These are phyloP conservation scores for Chrysosporium keratinophilum DNA, from an alignment of 2,329 filamentous ascomycete species.

Conservation along the genomic window DNA sequence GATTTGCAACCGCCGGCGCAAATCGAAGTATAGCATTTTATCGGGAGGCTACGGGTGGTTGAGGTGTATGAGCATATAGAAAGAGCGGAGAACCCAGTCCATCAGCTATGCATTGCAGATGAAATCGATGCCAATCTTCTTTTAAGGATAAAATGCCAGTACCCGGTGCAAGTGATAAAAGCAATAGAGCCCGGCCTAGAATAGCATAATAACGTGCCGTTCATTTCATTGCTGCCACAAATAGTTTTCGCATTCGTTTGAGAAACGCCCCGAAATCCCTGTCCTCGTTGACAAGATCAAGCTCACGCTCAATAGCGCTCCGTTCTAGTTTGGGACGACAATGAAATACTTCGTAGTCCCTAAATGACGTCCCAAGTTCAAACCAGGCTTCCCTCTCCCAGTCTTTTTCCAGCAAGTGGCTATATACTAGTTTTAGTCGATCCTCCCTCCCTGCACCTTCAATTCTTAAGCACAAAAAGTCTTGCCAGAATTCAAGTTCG, in stretches of 20 bases:
- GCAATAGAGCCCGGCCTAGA: not conserved
- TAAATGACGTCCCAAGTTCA: conserved; percentile 68
- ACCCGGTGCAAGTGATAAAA: not conserved
- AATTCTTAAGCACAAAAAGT: conserved; percentile 76
- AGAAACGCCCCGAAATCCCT: conserved; percentile 51
- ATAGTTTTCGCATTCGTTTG: conserved; percentile 53
- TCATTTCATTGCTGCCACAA: conserved; percentile 46
- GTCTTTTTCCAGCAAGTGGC: conserved; percentile 73
- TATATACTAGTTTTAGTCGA: conserved; percentile 80
- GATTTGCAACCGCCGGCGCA: conserved; percentile 72
- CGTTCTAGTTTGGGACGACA: conserved; percentile 58
- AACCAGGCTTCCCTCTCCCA: conserved; percentile 90
- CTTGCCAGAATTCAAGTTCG: conserved; percentile 93
- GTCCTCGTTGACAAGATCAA: conserved; percentile 50
- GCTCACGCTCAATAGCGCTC: conserved; percentile 44
- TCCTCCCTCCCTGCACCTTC: conserved; percentile 80
- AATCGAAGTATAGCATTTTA: conserved; percentile 71
- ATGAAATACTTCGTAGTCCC: conserved; percentile 76
- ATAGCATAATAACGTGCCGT: not conserved
- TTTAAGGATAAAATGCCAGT: not conserved
- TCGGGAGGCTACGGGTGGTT: conserved; percentile 65
- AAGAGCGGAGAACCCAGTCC: not conserved
- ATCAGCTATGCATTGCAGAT: not conserved
- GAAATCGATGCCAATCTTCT: not conserved
- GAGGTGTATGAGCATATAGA: conserved; percentile 17